Percentiles rank a stretch among this genome's conserved stretches.
These are phyloP conservation scores for Penicillium atrosanguineum DNA, from an alignment of 495 filamentous ascomycete genomes.

Conservation along the genomic window DNA sequence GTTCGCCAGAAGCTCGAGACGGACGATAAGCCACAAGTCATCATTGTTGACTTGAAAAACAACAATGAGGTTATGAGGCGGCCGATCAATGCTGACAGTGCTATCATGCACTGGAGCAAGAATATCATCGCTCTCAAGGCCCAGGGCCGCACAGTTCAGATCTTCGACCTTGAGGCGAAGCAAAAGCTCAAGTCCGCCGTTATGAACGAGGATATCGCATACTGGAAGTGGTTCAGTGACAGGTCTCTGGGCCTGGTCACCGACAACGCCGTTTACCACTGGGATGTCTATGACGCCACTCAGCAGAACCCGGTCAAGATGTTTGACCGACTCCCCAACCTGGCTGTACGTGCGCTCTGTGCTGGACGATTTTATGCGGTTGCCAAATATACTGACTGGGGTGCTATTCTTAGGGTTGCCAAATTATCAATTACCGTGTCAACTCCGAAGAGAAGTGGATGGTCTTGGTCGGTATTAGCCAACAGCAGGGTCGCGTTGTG, in stretches of 20 bases:
- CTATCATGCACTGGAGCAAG: constrained; percentile 97
- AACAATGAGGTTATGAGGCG: constrained; percentile 87
- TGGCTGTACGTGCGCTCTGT: constrained; percentile 59
- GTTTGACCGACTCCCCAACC: constrained; percentile 88
- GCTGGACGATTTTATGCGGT: not conserved
- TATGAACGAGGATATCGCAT: constrained; percentile 95
- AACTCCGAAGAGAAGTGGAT: constrained; percentile 97
- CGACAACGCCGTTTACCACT: constrained; percentile 88
- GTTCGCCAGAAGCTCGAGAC: constrained; percentile 87
- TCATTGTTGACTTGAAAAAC: constrained; percentile 96
- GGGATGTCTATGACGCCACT: constrained; percentile 84
- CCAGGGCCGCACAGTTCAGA: constrained; percentile 87
- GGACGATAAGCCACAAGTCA: constrained; percentile 80
- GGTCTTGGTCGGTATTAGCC: constrained; percentile 93
- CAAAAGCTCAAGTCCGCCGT: constrained; percentile 90
- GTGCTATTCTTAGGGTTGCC: constrained; percentile 61
- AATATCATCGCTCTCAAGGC: constrained; percentile 97
- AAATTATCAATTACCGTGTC: constrained; percentile 99
- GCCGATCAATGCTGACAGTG: constrained; percentile 98
- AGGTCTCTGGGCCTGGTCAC: constrained; percentile 84
- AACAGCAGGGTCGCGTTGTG: constrained; percentile 87
- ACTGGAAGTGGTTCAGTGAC: constrained; percentile 99
- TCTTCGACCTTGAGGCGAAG: constrained; percentile 90
- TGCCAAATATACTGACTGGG: not conserved
- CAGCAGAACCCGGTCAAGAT: constrained; percentile 80